Conservation (phyloP, 495 filamentous ascomycete genomes). For the Penicillium fimorum region DNA sequence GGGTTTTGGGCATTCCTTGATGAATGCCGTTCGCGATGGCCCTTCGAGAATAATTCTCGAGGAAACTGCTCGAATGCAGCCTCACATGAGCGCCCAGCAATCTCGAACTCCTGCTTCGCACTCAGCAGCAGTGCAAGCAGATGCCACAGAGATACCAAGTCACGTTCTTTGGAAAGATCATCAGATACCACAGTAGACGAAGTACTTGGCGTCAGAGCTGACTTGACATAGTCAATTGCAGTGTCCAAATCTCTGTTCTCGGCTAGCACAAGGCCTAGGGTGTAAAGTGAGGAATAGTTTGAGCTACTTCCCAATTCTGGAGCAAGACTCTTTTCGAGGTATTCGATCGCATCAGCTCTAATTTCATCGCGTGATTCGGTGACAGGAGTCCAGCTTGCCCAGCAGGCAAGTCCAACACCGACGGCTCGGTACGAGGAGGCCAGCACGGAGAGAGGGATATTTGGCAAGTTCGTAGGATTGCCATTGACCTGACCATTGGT, state of each 20-base stretch:
- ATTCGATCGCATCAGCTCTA: conserved; percentile 69
- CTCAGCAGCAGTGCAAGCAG: conserved; percentile 81
- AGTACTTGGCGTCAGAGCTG: conserved; percentile 48
- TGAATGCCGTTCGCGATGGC: conserved; percentile 37
- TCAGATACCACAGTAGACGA: conserved; percentile 23
- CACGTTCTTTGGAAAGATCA: conserved; percentile 38
- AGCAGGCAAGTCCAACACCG: conserved; percentile 78
- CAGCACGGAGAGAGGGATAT: conserved; percentile 53
- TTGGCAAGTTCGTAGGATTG: conserved; percentile 25
- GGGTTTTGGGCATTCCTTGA: conserved; percentile 32
- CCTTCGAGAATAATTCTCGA: conserved; percentile 55
- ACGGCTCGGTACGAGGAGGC: conserved; percentile 74
- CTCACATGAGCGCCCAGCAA: conserved; percentile 77
- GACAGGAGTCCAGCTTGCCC: conserved; percentile 77
- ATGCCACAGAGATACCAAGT: conserved; percentile 65
- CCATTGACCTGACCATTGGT: conserved; percentile 37
- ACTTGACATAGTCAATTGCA: conserved; percentile 75
- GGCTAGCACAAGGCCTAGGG: conserved; percentile 73
- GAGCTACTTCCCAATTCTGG: conserved; percentile 59
- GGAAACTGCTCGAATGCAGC: conserved; percentile 85
- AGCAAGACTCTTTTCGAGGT: conserved; percentile 67
- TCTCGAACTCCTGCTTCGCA: conserved; percentile 78
- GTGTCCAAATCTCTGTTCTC: conserved; percentile 74
- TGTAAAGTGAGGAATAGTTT: conserved; percentile 71
- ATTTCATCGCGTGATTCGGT: conserved; percentile 64